Percentiles rank a stretch among this genome's conserved stretches.
Conservation (phyloP, 495 filamentous ascomycete species). For the Chaetomidium leptoderma region DNA sequence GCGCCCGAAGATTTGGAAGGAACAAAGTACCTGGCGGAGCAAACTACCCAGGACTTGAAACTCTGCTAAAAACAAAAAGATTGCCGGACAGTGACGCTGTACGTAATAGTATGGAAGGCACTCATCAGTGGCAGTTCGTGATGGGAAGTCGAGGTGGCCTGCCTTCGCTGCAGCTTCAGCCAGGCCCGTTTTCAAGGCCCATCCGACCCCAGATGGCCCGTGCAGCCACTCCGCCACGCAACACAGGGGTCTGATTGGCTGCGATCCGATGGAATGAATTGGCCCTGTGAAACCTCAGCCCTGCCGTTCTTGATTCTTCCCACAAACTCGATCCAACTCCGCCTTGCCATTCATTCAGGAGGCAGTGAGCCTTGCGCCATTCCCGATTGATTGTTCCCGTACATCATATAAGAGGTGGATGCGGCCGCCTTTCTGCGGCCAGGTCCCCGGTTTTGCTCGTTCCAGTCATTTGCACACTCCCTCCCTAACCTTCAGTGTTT, state of each 20-base stretch:
- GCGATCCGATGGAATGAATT: no score
- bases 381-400: background rate
- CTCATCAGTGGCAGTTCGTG: background rate
- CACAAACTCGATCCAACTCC: background rate
- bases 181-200: slow-evolving; percentile 13
- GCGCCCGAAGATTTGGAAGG: background rate
- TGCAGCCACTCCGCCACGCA: slow-evolving; percentile 7
- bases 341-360: slow-evolving; percentile 10
- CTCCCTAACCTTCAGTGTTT: background rate
- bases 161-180: background rate
- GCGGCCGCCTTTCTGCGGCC: slow-evolving; percentile 20
- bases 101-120: no score
- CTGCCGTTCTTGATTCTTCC: background rate
- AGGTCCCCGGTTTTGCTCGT: background rate
- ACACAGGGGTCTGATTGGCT: background rate
- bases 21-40: slow-evolving; percentile 8
- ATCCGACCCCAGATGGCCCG: background rate
- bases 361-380: slow-evolving; percentile 1
- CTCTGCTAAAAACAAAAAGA: no score
- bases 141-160: background rate
- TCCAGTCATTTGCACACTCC: background rate
- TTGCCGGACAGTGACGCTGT: no score
- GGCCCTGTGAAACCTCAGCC: slow-evolving; percentile 1
- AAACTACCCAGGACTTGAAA: background rate
- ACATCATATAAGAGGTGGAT: slow-evolving; percentile 8